Evolutionary conservation across 2,329 filamentous ascomycete species (phyloP).

Genomic region (Apiospora hydei): DNA sequence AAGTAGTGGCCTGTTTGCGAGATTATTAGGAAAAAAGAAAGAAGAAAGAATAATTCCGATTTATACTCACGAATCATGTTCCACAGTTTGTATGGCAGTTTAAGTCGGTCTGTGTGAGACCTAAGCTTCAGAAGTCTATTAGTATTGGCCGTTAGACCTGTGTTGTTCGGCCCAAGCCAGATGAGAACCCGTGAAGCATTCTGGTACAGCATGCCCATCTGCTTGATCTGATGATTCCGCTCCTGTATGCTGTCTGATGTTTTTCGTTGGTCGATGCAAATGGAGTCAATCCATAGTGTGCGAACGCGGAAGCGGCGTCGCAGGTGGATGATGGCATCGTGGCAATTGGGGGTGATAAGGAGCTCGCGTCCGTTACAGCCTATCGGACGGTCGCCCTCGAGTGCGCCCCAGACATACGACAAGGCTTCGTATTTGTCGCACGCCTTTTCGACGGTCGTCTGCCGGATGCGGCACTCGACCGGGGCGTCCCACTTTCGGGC

Average conservation of each 20-base stretch:
- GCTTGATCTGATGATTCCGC: background rate
- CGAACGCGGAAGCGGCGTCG: background rate
- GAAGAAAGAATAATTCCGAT: too few relatives aligned
- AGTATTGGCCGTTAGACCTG: background rate
- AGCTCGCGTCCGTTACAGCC: background rate
- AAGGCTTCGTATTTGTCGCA: background rate
- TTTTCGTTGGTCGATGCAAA: background rate
- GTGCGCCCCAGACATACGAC: constrained; percentile 8
- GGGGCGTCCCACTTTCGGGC: background rate
- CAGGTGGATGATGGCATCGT: constrained; percentile 4
- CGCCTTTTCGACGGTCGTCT: background rate
- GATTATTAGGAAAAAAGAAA: background rate
- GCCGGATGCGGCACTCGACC: background rate
- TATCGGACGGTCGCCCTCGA: background rate
- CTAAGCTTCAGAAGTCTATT: background rate
- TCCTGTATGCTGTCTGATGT: background rate
- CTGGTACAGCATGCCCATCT: background rate
- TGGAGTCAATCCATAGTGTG: constrained; percentile 12
- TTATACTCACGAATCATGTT: background rate
- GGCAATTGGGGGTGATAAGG: constrained; percentile 2
- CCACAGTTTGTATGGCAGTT: background rate
- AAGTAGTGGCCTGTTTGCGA: background rate
- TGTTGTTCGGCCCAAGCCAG: background rate
- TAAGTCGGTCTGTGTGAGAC: background rate
- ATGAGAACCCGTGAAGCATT: background rate